Percentiles rank a stretch among this genome's conserved stretches.
Conservation (phyloP, 2,329 filamentous ascomycete genomes). For the Cercospora sesami region DNA sequence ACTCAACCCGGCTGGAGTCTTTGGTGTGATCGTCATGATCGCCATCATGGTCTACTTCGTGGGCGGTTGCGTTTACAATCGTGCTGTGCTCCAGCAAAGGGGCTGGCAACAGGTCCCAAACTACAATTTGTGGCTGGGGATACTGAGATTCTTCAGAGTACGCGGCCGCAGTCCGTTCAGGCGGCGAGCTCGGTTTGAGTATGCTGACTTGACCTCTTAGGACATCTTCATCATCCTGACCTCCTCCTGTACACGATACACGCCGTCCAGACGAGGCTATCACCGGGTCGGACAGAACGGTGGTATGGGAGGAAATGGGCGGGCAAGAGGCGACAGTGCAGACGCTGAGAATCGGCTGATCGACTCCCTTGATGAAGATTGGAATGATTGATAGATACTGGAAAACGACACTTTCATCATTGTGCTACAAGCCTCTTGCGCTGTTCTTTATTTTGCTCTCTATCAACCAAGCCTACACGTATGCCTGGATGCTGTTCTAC, state of each 20-base stretch:
- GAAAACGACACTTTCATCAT: not conserved
- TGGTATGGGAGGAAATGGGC: constrained; percentile 48
- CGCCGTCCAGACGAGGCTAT: constrained; percentile 68
- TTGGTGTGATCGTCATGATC: constrained; percentile 77
- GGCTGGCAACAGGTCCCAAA: constrained; percentile 96
- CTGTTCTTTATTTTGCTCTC: not conserved
- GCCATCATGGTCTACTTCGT: constrained; percentile 85
- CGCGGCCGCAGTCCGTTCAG: constrained; percentile 17
- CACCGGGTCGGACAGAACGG: constrained; percentile 59
- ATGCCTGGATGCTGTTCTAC: too few relatives aligned
- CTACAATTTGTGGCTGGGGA: constrained; percentile 86
- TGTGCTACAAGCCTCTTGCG: not conserved
- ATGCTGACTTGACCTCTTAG: constrained; percentile 34
- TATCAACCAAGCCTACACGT: not conserved
- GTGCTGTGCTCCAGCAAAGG: constrained; percentile 88
- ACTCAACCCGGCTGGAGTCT: constrained; percentile 72
- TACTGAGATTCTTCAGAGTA: constrained; percentile 82
- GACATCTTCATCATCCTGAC: constrained; percentile 66
- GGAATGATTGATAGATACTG: constrained; percentile 66
- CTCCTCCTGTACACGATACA: constrained; percentile 66
- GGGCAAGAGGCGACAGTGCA: constrained; percentile 49
- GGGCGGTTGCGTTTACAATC: constrained; percentile 92
- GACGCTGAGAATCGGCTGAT: constrained; percentile 94
- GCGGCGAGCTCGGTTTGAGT: constrained; percentile 14
- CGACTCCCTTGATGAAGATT: constrained; percentile 94